Percentiles rank a stretch among this genome's conserved stretches.
These are phyloP conservation scores for Phytopythium mirpurense DNA, from an alignment of 352 stramenopile genomes.

Conservation along the genomic window DNA sequence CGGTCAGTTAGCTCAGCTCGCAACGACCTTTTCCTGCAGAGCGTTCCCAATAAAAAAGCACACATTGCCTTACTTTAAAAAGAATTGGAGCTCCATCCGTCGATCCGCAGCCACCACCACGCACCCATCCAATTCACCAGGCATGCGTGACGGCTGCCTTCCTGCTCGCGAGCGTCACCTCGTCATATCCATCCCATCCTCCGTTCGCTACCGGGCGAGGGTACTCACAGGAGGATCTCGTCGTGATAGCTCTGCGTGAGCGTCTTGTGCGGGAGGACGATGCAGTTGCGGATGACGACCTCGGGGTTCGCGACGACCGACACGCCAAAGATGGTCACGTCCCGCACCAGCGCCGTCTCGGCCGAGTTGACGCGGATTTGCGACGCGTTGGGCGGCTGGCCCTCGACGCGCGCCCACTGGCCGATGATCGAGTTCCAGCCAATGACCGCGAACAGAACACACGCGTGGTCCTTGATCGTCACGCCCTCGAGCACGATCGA, in stretches of 20 bases:
- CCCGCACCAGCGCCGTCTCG: conserved; percentile 75
- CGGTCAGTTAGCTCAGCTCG: too few relatives aligned
- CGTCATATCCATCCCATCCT: too few relatives aligned
- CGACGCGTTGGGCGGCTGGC: conserved; percentile 73
- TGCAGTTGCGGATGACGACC: conserved; percentile 88
- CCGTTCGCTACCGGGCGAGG: not conserved
- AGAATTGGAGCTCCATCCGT: not conserved
- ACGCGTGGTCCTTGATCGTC: conserved; percentile 86
- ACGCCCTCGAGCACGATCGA: conserved; percentile 87
- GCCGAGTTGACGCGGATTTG: conserved; percentile 63
- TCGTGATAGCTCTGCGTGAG: conserved; percentile 87
- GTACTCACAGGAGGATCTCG: conserved; percentile 79
- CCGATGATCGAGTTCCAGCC: conserved; percentile 88
- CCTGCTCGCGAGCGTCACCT: too few relatives aligned
- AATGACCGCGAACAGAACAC: conserved; percentile 84
- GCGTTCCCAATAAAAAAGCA: not conserved
- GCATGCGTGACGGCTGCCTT: too few relatives aligned
- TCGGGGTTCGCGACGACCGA: conserved; percentile 85
- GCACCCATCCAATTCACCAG: too few relatives aligned
- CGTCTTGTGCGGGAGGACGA: conserved; percentile 85
- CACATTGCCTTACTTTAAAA: not conserved
- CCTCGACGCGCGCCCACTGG: conserved; percentile 82
- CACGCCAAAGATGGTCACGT: conserved; percentile 87
- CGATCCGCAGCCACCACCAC: too few relatives aligned
- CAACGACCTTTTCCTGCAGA: too few relatives aligned